phyloP scores from a whole-genome alignment of 331 rosid genomes.

The Spiraea crenata region DNA sequence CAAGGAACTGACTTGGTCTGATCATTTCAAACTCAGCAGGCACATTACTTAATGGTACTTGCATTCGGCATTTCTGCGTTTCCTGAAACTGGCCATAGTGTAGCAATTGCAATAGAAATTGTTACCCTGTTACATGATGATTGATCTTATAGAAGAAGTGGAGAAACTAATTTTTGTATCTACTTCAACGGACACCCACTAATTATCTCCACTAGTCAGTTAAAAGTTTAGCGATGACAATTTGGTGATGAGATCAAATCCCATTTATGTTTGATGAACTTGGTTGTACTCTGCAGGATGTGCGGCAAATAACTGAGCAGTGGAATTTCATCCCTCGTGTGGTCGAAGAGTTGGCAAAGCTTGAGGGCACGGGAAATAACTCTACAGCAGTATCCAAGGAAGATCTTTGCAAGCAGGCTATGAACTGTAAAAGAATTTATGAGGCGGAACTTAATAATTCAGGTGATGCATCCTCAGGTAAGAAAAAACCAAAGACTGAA shows the following conservation, averaged over 20 bases:
- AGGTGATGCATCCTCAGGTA: constrained; percentile 33
- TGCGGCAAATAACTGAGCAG: constrained; percentile 52
- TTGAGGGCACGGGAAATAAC: constrained; percentile 33
- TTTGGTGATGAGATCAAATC: neutral
- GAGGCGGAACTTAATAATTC: constrained; percentile 53
- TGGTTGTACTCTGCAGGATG: constrained; percentile 42
- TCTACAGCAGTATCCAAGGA: constrained; percentile 45
- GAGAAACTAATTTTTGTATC: neutral
- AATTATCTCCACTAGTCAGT: neutral
- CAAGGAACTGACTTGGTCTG: neutral
- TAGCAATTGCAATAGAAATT: no score
- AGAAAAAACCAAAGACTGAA: constrained; percentile 35
- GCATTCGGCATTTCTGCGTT: neutral
- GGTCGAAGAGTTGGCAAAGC: constrained; percentile 73
- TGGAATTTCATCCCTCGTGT: constrained; percentile 77
- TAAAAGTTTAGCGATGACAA: neutral
- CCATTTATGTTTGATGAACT: neutral
- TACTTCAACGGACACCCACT: neutral
- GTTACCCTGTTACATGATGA: neutral
- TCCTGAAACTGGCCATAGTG: neutral
- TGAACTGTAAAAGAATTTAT: constrained; percentile 60
- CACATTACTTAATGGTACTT: neutral
- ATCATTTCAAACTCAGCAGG: neutral
- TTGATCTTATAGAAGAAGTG: neutral
- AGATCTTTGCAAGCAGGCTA: constrained; percentile 57